Evolutionary conservation across 805 yeast species (phyloP).

Genomic region (Suhomyces xylopsoci): DNA sequence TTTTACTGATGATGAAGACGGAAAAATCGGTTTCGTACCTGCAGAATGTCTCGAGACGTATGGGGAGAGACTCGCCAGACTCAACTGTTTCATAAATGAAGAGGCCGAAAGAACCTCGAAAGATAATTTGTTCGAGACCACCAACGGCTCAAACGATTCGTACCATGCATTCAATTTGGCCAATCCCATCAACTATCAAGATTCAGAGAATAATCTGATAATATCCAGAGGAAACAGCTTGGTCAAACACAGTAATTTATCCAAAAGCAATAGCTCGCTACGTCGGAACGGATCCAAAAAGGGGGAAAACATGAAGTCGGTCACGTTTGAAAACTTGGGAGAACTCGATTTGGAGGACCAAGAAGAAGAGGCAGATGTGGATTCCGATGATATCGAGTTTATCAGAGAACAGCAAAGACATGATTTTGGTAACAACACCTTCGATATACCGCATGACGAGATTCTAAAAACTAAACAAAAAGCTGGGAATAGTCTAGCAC

Average conservation of each 20-base stretch:
- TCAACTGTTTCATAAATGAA: constrained; percentile 90
- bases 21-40: constrained; percentile 89
- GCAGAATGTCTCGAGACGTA: constrained; percentile 93
- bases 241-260: neutral
- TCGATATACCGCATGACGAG: constrained; percentile 22
- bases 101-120: constrained; percentile 46
- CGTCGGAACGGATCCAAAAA: constrained; percentile 3
- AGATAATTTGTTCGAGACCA: constrained; percentile 8
- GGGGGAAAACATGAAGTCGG: constrained; percentile 26
- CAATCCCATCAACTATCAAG: constrained; percentile 8
- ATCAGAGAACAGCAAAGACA: constrained; percentile 13
- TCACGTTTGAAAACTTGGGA: constrained; percentile 38
- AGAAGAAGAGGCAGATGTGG: constrained; percentile 6
- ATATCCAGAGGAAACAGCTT: neutral
- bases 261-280: constrained; percentile 5
- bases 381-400: constrained; percentile 16
- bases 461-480: constrained; percentile 3
- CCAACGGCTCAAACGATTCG: neutral
- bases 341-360: constrained; percentile 20
- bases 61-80: constrained; percentile 83
- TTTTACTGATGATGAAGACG: constrained; percentile 45
- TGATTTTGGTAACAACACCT: constrained; percentile 17
- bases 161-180: constrained; percentile 1
- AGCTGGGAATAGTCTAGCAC: constrained; percentile 1
- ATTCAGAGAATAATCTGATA: constrained; percentile 4